phyloP scores from a whole-genome alignment of 2,329 filamentous ascomycete species.

The Fusarium sp. region DNA sequence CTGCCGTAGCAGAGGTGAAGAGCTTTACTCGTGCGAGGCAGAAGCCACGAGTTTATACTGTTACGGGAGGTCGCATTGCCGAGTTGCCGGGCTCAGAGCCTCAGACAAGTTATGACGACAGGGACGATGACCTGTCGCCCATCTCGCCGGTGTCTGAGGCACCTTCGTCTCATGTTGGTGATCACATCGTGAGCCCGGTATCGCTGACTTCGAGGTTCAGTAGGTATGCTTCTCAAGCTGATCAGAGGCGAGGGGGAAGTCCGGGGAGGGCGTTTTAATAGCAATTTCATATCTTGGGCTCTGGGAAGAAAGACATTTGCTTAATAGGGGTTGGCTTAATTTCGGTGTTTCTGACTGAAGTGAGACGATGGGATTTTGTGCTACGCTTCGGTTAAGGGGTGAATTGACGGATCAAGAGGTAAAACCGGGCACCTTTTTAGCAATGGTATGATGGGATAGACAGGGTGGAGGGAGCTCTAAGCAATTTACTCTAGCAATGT shows the following conservation, averaged over 20 bases:
- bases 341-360: slow-evolving; percentile 22
- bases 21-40: slow-evolving; percentile 45
- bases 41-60: slow-evolving; percentile 45
- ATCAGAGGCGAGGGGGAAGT: slow-evolving; percentile 2
- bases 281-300: not conserved
- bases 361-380: slow-evolving; percentile 29
- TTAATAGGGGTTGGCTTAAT: slow-evolving; percentile 23
- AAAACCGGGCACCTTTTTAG: not conserved
- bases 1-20: slow-evolving; percentile 45
- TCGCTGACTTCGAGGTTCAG: slow-evolving; percentile 28
- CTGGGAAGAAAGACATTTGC: not conserved
- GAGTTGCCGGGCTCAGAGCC: slow-evolving; percentile 18
- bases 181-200: slow-evolving; percentile 22
- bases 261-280: slow-evolving; percentile 5
- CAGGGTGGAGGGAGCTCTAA: not conserved
- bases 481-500: not conserved
- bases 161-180: slow-evolving; percentile 2
- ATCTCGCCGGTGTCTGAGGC: slow-evolving; percentile 22
- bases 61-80: slow-evolving; percentile 28
- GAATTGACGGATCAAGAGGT: too few species aligned
- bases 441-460: not conserved
- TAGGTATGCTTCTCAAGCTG: slow-evolving; percentile 13
- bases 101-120: not conserved
- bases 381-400: not conserved
- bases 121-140: slow-evolving; percentile 6